Conservation (phyloP, 225 moss, liverwort and hornwort genomes). For the Anthoceros angustus region DNA sequence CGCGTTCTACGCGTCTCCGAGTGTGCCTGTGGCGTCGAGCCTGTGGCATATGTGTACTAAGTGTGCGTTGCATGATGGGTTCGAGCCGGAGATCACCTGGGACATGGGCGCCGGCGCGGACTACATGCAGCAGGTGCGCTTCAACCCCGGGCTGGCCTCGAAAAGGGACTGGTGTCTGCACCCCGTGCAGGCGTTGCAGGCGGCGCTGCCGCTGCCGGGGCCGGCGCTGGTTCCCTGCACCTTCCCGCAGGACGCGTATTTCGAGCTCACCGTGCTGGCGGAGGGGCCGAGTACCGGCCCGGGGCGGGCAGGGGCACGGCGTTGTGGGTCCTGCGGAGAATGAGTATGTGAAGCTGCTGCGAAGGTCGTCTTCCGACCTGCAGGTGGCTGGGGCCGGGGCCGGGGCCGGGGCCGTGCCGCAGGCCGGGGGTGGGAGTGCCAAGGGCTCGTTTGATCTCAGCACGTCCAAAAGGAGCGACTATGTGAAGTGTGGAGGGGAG, state of each 20-base stretch:
- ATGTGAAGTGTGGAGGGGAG: too few relatives aligned
- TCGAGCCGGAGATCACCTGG: slow-evolving; percentile 30
- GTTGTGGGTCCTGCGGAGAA: slow-evolving; percentile 27
- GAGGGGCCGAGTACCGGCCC: slow-evolving; percentile 25
- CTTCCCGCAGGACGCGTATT: slow-evolving; percentile 35
- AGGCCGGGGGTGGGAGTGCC: background rate
- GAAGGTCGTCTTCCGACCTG: slow-evolving; percentile 7
- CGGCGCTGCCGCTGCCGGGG: slow-evolving; percentile 38
- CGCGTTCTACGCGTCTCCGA: slow-evolving; percentile 24
- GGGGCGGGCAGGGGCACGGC: slow-evolving; percentile 4
- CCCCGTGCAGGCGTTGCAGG: slow-evolving; percentile 44
- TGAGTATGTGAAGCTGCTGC: slow-evolving; percentile 46
- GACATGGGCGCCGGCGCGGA: slow-evolving; percentile 10
- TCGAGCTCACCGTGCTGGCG: slow-evolving; percentile 26
- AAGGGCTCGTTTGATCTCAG: background rate
- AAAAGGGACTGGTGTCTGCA: slow-evolving; percentile 32
- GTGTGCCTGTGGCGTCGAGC: slow-evolving; percentile 7
- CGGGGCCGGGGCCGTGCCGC: slow-evolving; percentile 11
- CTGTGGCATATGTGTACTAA: slow-evolving; percentile 39
- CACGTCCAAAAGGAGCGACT: background rate
- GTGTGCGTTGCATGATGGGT: slow-evolving; percentile 25
- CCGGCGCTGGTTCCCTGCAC: slow-evolving; percentile 32
- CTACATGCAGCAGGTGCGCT: slow-evolving; percentile 29
- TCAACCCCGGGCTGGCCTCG: slow-evolving; percentile 24
- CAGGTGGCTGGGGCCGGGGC: slow-evolving; percentile 16